phyloP scores from a whole-genome alignment of 352 stramenopile species.

The Globisporangium perplexum region DNA sequence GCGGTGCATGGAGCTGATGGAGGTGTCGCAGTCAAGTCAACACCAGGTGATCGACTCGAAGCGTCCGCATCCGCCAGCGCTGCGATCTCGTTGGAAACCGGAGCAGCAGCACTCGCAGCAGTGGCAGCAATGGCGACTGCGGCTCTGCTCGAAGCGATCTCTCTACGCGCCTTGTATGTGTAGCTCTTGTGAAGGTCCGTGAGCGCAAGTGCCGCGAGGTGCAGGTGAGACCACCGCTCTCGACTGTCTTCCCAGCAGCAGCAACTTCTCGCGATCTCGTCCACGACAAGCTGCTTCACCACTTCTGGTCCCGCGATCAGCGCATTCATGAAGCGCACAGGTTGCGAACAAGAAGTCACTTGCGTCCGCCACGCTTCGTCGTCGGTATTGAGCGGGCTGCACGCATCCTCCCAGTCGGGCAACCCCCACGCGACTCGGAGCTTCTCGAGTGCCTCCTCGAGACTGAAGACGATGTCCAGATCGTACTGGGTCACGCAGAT shows the following conservation, averaged over 20 bases:
- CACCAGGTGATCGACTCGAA: too few relatives aligned
- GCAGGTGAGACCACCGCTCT: neutral
- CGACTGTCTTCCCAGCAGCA: neutral
- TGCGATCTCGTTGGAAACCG: too few relatives aligned
- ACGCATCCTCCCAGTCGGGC: neutral
- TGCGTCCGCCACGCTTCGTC: neutral
- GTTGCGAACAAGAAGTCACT: neutral
- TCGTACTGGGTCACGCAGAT: too few relatives aligned
- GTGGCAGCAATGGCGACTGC: too few relatives aligned
- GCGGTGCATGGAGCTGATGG: too few relatives aligned
- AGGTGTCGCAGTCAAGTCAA: too few relatives aligned
- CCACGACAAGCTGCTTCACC: neutral
- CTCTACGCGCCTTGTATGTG: too few relatives aligned
- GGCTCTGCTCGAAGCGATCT: too few relatives aligned
- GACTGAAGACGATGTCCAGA: neutral
- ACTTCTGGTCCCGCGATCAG: neutral
- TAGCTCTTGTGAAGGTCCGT: too few relatives aligned
- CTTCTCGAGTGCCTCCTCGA: neutral
- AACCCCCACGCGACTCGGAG: neutral
- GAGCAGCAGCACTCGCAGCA: too few relatives aligned
- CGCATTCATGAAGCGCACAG: neutral
- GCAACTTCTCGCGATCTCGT: neutral
- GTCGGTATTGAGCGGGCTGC: too few relatives aligned
- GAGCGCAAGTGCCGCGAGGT: neutral
- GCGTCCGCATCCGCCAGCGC: too few relatives aligned